A percentile compares a stretch with the other conserved stretches of the same genome.
phyloP scores from a whole-genome alignment of 495 filamentous ascomycete species.

The Trypethelium eluteriae region DNA sequence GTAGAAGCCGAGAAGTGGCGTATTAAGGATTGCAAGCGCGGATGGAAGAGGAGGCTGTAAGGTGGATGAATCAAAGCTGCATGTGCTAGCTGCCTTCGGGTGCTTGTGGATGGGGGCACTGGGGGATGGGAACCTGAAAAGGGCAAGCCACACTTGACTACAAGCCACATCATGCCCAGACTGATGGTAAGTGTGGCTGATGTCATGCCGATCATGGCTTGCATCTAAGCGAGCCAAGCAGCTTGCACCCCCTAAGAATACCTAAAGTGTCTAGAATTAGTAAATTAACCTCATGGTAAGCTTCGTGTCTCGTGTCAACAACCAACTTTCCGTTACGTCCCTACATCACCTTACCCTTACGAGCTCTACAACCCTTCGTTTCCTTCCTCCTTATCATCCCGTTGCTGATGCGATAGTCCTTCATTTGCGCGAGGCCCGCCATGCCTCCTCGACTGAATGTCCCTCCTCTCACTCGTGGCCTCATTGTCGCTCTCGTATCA shows the following conservation, averaged over 20 bases:
- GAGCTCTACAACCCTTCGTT: background rate
- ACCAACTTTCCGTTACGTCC: background rate
- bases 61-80: no score
- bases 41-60: background rate
- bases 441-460: constrained; percentile 87
- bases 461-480: constrained; percentile 77
- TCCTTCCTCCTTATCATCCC: background rate
- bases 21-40: background rate
- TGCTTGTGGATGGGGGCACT: no score
- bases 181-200: background rate
- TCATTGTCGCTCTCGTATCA: constrained; percentile 62
- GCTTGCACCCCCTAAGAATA: no score
- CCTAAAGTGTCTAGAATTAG: no score
- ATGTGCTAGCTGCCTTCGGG: no score
- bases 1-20: constrained; percentile 3
- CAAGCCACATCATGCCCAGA: no score
- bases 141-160: no score
- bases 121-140: no score
- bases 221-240: background rate
- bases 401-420: constrained; percentile 22
- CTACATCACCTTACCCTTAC: background rate
- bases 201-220: background rate
- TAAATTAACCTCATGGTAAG: background rate
- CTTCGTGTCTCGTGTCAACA: constrained; percentile 9
- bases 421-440: constrained; percentile 22